Percentiles rank a stretch among this genome's conserved stretches.
These are phyloP conservation scores for Euphorbia corollata DNA, from an alignment of 441 rosid species.

Conservation along the genomic window DNA sequence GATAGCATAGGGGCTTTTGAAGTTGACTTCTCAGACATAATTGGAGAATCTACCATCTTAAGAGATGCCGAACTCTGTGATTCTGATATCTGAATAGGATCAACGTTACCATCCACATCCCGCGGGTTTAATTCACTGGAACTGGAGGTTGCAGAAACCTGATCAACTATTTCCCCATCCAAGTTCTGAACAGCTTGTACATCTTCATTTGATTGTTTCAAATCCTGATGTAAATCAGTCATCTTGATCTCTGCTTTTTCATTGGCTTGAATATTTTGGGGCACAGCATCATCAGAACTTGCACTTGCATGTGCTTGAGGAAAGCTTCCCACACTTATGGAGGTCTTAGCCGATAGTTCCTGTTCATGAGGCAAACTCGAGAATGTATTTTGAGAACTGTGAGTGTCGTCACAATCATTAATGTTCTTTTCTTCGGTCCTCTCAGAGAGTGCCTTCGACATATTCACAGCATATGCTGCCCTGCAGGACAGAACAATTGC, in stretches of 20 bases:
- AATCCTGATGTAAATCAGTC: slow-evolving; percentile 38
- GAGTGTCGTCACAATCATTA: slow-evolving; percentile 66
- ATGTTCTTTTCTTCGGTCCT: slow-evolving; percentile 75
- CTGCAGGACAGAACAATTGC: slow-evolving; percentile 36
- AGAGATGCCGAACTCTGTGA: slow-evolving; percentile 68
- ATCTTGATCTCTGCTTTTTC: slow-evolving; percentile 46
- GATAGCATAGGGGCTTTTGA: slow-evolving; percentile 48
- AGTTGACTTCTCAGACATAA: slow-evolving; percentile 77
- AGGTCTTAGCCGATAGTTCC: slow-evolving; percentile 76
- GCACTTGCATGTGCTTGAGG: slow-evolving; percentile 84
- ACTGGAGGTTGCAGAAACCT: slow-evolving; percentile 46
- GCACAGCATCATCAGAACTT: slow-evolving; percentile 69
- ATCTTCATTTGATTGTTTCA: slow-evolving; percentile 40
- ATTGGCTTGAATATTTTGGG: slow-evolving; percentile 37
- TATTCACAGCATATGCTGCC: slow-evolving; percentile 85
- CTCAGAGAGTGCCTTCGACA: slow-evolving; percentile 76
- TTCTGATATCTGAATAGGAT: slow-evolving; percentile 46
- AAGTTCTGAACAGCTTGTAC: slow-evolving; percentile 42
- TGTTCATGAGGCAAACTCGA: slow-evolving; percentile 87
- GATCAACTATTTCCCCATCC: slow-evolving; percentile 46
- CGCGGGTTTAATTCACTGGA: slow-evolving; percentile 45
- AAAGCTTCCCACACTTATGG: slow-evolving; percentile 85
- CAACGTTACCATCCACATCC: slow-evolving; percentile 34
- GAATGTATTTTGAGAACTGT: slow-evolving; percentile 77
- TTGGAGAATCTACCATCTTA: slow-evolving; percentile 61